Percentiles rank a stretch among this genome's conserved stretches.
Evolutionary conservation across 306 rosid species (phyloP).

Genomic region (Inga leiocalycina): DNA sequence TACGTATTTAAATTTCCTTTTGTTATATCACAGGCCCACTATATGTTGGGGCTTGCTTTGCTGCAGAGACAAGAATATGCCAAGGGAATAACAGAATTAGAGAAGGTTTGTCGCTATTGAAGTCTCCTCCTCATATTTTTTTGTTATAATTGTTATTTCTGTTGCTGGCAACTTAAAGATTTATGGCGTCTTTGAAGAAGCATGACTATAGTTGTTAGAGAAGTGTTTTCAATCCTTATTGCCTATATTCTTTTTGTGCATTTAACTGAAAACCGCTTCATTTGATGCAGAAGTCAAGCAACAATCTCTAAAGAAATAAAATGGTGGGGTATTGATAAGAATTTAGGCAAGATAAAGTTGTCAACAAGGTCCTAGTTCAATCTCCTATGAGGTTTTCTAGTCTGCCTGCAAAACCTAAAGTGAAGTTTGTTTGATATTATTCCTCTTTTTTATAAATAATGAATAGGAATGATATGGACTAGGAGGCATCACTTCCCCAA

Average conservation of each 20-base stretch:
- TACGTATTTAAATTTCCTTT: conserved; percentile 15
- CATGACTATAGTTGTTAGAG: not conserved
- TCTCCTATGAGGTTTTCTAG: not conserved
- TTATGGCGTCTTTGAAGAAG: conserved; percentile 21
- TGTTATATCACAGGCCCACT: conserved; percentile 73
- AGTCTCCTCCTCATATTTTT: too few species aligned
- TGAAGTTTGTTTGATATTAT: not conserved
- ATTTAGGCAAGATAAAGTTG: not conserved
- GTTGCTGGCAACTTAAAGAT: not conserved
- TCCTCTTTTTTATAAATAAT: not conserved
- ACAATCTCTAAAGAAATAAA: not conserved
- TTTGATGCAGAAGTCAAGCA: conserved; percentile 6
- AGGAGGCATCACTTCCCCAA: not conserved
- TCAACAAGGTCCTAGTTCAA: not conserved
- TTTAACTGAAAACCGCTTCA: not conserved
- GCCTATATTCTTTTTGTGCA: conserved; percentile 6
- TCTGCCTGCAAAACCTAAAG: not conserved
- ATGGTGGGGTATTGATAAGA: not conserved
- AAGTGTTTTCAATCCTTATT: not conserved
- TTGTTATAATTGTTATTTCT: not conserved
- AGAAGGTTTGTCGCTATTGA: conserved; percentile 63
- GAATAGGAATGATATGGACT: not conserved
- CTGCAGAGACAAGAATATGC: conserved; percentile 57
- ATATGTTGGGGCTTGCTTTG: conserved; percentile 88
- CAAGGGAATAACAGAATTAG: conserved; percentile 72